Percentiles rank a stretch among this genome's conserved stretches.
phyloP scores from a whole-genome alignment of 2,329 filamentous ascomycete species.

The Pseudogymnoascus sp. region DNA sequence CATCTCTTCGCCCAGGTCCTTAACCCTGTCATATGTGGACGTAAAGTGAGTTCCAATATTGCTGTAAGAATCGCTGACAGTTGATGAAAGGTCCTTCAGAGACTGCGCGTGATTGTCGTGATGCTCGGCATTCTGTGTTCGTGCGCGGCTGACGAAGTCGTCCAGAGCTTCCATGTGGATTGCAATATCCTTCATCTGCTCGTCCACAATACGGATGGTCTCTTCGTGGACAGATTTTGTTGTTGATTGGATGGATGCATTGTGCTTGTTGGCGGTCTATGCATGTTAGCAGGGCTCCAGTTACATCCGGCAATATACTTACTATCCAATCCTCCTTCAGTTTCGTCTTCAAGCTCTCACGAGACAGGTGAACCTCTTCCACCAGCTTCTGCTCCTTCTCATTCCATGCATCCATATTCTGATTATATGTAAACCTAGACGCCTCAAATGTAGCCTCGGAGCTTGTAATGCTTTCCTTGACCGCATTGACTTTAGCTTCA shows the following conservation, averaged over 20 bases:
- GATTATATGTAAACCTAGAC: slow-evolving; percentile 56
- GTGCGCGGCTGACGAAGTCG: slow-evolving; percentile 77
- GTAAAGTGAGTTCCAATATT: slow-evolving; percentile 64
- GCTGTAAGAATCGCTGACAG: slow-evolving; percentile 64
- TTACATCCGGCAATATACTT: slow-evolving; percentile 44
- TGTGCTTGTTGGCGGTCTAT: slow-evolving; percentile 66
- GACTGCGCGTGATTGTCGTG: slow-evolving; percentile 61
- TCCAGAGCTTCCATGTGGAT: slow-evolving; percentile 85
- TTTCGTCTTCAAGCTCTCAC: slow-evolving; percentile 70
- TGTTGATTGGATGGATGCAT: slow-evolving; percentile 71
- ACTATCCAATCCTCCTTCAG: slow-evolving; percentile 82
- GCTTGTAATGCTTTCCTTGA: slow-evolving; percentile 56
- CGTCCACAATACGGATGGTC: slow-evolving; percentile 81
- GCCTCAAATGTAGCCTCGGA: slow-evolving; percentile 58
- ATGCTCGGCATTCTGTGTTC: slow-evolving; percentile 70
- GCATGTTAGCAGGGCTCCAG: background rate
- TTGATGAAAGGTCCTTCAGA: slow-evolving; percentile 55
- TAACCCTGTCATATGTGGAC: slow-evolving; percentile 58
- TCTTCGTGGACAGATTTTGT: slow-evolving; percentile 84
- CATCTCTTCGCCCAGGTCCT: slow-evolving; percentile 61
- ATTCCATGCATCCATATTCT: slow-evolving; percentile 68
- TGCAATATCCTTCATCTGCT: slow-evolving; percentile 79
- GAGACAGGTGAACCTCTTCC: slow-evolving; percentile 61
- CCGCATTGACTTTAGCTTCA: slow-evolving; percentile 48
- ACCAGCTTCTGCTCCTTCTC: slow-evolving; percentile 60